Conservation (phyloP, 202 grass and related monocot genomes). For the Carex arenaria region DNA sequence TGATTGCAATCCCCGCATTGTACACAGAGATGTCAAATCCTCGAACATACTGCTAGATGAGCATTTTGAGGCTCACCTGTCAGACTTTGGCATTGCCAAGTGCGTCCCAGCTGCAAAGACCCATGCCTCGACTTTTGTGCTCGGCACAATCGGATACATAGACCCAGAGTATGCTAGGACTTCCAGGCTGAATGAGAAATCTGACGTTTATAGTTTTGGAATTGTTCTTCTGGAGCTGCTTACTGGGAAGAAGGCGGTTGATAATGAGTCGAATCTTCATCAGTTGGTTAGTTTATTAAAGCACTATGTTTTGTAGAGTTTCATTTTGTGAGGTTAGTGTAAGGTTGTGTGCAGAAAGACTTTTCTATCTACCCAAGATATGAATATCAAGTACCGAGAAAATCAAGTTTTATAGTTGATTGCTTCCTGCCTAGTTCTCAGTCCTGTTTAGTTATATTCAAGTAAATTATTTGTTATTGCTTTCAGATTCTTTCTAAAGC, state of each 20-base stretch:
- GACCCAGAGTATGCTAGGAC: slow-evolving; percentile 97
- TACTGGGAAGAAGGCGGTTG: slow-evolving; percentile 83
- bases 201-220: slow-evolving; percentile 95
- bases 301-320: neutral
- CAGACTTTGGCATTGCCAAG: slow-evolving; percentile 92
- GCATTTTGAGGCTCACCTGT: slow-evolving; percentile 81
- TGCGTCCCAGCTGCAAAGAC: slow-evolving; percentile 72
- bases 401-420: neutral
- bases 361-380: neutral
- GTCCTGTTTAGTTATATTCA: neutral
- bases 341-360: neutral
- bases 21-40: slow-evolving; percentile 94
- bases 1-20: slow-evolving; percentile 88
- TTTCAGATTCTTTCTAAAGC: slow-evolving; percentile 90
- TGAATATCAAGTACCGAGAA: neutral
- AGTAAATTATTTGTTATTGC: neutral
- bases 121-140: slow-evolving; percentile 88
- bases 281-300: slow-evolving; percentile 51
- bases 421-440: neutral
- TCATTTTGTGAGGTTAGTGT: neutral
- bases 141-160: slow-evolving; percentile 96
- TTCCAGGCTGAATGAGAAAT: slow-evolving; percentile 92
- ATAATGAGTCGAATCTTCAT: slow-evolving; percentile 96
- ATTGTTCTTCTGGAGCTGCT: slow-evolving; percentile 91
- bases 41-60: slow-evolving; percentile 94